Evolutionary conservation across 202 grass and related monocot species (phyloP), one percentile per base, ranked within the genome.

Genomic region (Musa balbisiana): DNA sequence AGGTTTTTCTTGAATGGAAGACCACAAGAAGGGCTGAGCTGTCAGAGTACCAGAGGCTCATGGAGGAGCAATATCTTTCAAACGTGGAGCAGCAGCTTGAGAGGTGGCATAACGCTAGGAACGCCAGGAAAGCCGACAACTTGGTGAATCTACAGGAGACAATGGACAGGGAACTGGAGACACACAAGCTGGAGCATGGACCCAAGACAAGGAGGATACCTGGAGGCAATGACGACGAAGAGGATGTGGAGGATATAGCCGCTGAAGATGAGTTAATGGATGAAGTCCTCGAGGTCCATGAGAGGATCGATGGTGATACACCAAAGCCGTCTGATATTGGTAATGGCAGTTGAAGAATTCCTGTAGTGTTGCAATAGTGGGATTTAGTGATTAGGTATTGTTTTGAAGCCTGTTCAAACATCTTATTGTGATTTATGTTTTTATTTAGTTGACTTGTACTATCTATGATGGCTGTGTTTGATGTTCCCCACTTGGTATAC

Each of bases 101-200:
- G 63, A 91, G 85, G 71, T 85, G 92, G 76, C 90, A 93, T 82
- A 98, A 94, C 76, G 91, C 87, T 22, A 77, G 87, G 75, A 92
- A 95, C 10, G 80, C 79, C 66, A 84, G 89, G 22, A 89, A 68
- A 74, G 77, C 72, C 3, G 89, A 86, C 6, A 86, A 77, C 11
- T 75, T 82, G 52, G 80, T 92, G 62, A 88, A 89, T 80, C 88
- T 93, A 73, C 89, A 95, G 84, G 92, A 92, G 69, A 80, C 78
- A 74, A 99, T 99, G 95, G 95, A 99, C 33, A 92, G 95, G 79
- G 95, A 99, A 54, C 60, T 99, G 21, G 95, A 99, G 72, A 99
- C 95, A 43, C 33, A 92, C 73, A 92, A 85, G 73, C 80, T 90
- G 6, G 95, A 94, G 69, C 95, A 99, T 73, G 95, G 95, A 58